Evolutionary conservation across 345 rosid species (phyloP).

Genomic region (Fremontodendron californicum): DNA sequence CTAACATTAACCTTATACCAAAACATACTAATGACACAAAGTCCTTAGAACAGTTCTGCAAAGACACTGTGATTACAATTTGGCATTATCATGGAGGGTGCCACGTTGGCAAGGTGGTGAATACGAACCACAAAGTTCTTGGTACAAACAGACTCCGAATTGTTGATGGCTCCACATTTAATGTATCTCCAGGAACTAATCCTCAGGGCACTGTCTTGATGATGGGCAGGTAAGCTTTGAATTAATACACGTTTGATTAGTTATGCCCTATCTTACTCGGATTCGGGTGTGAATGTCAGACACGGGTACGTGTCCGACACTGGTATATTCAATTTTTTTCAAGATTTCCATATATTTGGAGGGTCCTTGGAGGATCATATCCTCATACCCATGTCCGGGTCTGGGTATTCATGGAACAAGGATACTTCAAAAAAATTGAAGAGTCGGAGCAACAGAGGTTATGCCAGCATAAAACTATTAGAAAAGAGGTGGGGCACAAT

Average conservation of each 20-base stretch:
- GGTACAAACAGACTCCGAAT: conserved; percentile 68
- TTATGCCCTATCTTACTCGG: too few relatives aligned
- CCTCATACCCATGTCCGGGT: too few relatives aligned
- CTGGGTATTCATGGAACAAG: too few relatives aligned
- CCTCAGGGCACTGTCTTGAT: conserved; percentile 96
- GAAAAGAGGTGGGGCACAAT: neutral
- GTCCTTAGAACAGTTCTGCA: conserved; percentile 90
- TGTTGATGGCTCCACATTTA: conserved; percentile 77
- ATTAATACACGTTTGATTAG: neutral
- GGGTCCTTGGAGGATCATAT: too few relatives aligned
- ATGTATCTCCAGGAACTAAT: conserved; percentile 90
- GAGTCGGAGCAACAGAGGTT: too few relatives aligned
- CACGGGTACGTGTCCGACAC: too few relatives aligned
- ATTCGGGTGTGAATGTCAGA: too few relatives aligned
- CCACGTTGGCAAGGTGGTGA: conserved; percentile 78
- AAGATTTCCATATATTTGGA: too few relatives aligned
- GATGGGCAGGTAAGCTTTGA: conserved; percentile 95
- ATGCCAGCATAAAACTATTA: conserved; percentile 11
- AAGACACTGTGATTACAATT: conserved; percentile 59
- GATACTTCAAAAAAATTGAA: too few relatives aligned
- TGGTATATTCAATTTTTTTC: too few relatives aligned
- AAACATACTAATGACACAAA: conserved; percentile 68
- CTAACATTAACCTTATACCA: conserved; percentile 78
- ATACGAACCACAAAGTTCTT: conserved; percentile 46
- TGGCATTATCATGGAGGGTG: conserved; percentile 99